These are phyloP conservation scores for Vitellaria paradoxa DNA, from an alignment of 179 eudicot genomes.

Conservation along the genomic window DNA sequence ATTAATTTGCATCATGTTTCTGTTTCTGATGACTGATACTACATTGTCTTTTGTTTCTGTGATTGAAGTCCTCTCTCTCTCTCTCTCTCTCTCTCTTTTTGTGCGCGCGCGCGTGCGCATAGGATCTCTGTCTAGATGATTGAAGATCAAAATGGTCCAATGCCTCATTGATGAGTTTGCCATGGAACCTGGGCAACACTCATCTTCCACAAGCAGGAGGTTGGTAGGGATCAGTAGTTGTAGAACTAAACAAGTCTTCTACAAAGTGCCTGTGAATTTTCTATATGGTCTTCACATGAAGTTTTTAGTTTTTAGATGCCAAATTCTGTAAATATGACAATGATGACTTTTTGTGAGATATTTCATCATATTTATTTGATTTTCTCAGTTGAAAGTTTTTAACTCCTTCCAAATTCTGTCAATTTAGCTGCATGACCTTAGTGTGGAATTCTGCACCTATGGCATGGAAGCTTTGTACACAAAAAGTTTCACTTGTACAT, in stretches of 20 bases:
- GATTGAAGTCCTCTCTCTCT: neutral
- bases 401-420: neutral
- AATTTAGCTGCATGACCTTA: neutral
- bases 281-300: neutral
- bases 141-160: neutral
- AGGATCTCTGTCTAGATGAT: neutral
- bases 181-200: neutral
- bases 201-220: neutral
- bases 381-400: too few species aligned
- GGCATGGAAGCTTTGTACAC: neutral
- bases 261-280: neutral
- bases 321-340: neutral
- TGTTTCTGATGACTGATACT: neutral
- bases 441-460: neutral
- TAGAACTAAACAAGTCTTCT: neutral
- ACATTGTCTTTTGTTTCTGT: neutral
- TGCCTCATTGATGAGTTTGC: neutral
- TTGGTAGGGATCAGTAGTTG: neutral
- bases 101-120: too few species aligned
- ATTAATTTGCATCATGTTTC: neutral
- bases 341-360: neutral
- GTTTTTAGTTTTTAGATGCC: neutral
- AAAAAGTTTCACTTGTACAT: neutral
- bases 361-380: neutral
- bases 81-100: too few species aligned